Evolutionary conservation across 2,329 filamentous ascomycete species (phyloP).

Genomic region (Eurotiales sp.): DNA sequence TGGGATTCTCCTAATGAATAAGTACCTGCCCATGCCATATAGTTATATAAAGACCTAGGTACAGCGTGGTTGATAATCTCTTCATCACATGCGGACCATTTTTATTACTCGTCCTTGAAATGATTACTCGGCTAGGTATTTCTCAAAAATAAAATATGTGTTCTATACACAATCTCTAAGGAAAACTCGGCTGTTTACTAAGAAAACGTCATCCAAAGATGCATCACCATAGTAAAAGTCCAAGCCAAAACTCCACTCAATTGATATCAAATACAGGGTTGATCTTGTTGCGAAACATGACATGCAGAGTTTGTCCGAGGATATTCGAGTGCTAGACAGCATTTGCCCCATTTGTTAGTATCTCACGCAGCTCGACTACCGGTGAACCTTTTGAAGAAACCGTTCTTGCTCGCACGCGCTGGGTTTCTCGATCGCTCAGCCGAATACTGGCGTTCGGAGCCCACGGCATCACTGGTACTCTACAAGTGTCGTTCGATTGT

Average conservation of each 20-base stretch:
- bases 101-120: too few species aligned
- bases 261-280: background rate
- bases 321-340: background rate
- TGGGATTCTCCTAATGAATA: too few species aligned
- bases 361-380: background rate
- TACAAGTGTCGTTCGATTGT: constrained; percentile 4
- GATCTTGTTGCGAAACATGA: background rate
- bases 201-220: background rate
- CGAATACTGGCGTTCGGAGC: constrained; percentile 20
- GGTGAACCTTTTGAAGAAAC: background rate
- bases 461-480: constrained; percentile 21
- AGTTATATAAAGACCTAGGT: too few species aligned
- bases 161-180: background rate
- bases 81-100: too few species aligned
- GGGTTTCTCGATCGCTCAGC: background rate
- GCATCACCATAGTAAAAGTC: background rate
- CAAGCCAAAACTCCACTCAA: too few species aligned
- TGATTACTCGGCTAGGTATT: too few species aligned
- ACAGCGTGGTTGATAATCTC: too few species aligned
- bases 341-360: background rate
- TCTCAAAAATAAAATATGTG: background rate
- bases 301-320: background rate
- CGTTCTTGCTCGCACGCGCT: background rate
- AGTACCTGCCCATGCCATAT: too few species aligned
- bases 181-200: too few species aligned